phyloP scores from a whole-genome alignment of 768 basidiomycete species.

The Termitomyces sp. region DNA sequence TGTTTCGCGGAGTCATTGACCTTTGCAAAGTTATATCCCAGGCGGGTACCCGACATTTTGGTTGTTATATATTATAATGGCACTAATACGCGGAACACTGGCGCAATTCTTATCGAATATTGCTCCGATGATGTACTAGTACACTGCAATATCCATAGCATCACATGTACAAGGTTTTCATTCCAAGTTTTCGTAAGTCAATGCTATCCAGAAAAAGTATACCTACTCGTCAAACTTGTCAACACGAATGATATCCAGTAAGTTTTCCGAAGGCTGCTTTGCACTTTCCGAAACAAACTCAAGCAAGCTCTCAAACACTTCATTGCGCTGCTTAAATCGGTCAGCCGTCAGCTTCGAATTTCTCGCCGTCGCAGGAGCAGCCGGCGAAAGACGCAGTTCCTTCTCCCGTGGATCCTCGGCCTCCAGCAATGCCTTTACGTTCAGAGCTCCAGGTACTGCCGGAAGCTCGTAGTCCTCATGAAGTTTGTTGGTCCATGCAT shows the following conservation, averaged over 20 bases:
- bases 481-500: conserved; percentile 39
- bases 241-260: conserved; percentile 58
- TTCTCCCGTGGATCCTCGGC: conserved; percentile 20
- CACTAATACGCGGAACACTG: no score
- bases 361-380: conserved; percentile 8
- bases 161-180: no score
- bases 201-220: no score
- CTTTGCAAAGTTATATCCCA: no score
- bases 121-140: no score
- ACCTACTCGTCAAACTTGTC: conserved; percentile 11
- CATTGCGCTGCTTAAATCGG: conserved; percentile 58
- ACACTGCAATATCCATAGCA: not conserved
- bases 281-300: conserved; percentile 54
- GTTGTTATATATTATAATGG: no score
- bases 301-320: conserved; percentile 62
- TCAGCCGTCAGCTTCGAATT: conserved; percentile 29
- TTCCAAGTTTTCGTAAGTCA: no score
- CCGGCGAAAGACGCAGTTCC: conserved; percentile 17
- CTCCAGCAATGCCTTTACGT: conserved; percentile 10
- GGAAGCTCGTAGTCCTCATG: conserved; percentile 19
- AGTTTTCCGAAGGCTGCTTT: conserved; percentile 61
- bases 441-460: conserved; percentile 6
- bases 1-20: no score
- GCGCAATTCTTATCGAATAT: not conserved
- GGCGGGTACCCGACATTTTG: no score